Evolutionary conservation across 768 basidiomycete species (phyloP), one percentile per base, ranked within the genome.

Genomic region (Gloeopeniophorella convolvens): DNA sequence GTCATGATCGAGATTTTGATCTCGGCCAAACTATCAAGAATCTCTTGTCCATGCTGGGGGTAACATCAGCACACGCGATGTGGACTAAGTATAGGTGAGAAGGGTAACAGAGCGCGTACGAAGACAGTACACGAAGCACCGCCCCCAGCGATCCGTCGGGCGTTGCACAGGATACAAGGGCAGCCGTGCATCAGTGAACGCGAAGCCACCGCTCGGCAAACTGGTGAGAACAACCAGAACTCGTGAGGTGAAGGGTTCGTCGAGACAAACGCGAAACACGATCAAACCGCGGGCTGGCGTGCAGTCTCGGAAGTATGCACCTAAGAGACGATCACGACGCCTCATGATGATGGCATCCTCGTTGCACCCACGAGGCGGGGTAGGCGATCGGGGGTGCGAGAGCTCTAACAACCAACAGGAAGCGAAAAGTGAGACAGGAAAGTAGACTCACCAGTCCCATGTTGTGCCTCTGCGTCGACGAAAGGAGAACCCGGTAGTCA

Each of bases 11-110:
- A 59, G 8, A 78, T 76, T 51, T 88, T 89, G 45, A 91, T 70
- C 21, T 77, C 72, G 41, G 78, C 70, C 27, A 91, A 76, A 55
- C 72, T 73, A 51, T 78, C 74, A 37, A 90, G 74, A 43, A 89
- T 85, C 48, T 85, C 77, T 61, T 86, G 79, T 15, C 86, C 86
- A 47, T 87, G 84, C 84, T 87, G 64, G 56, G 51, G 60, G 48
- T 47, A 27, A 58, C 52, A 50, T 55, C 51, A 44, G 33, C 27
- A 47, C 49, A 30, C 39, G 47, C 35, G 42, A 53, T 27, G n/a
- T 31, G 16, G 18, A 49, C 9, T 16, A 42, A 21, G 36, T 23
- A 26, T 13, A 48, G 30, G 53, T 24, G 24, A 45, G 11, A 23
- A 9, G n/a, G 18, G 12, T 23, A 35, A 42, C 13, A 50, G 12